These are phyloP conservation scores for Picea engelmannii DNA, from an alignment of 83 land plant genomes.

Conservation along the genomic window DNA sequence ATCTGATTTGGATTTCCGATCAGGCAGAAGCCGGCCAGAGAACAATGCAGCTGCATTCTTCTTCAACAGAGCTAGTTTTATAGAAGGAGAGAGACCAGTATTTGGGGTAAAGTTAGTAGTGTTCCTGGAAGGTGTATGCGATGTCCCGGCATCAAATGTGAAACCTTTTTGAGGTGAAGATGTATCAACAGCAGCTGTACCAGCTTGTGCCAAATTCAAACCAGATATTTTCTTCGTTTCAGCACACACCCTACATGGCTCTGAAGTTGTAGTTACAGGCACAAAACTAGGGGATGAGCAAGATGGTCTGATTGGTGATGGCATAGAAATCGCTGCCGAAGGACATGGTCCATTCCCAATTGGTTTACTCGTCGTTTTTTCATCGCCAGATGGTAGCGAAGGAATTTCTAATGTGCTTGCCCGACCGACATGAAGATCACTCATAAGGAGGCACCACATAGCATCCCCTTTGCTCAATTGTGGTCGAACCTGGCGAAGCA, in stretches of 20 bases:
- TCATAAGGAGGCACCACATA: slow-evolving; percentile 29
- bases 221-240: neutral
- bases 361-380: neutral
- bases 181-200: neutral
- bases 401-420: slow-evolving; percentile 11
- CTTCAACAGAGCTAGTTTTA: neutral
- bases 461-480: slow-evolving; percentile 18
- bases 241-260: slow-evolving; percentile 12
- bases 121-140: neutral
- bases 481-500: slow-evolving; percentile 11
- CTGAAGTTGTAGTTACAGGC: neutral
- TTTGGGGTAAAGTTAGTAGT: neutral
- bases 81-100: neutral
- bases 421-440: slow-evolving; percentile 19
- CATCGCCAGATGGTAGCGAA: neutral
- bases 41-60: slow-evolving; percentile 15
- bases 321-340: neutral
- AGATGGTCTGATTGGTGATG: slow-evolving; percentile 11
- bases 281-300: neutral
- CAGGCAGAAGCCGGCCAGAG: neutral
- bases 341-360: neutral
- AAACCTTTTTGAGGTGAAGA: neutral
- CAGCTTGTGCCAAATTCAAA: neutral
- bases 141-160: slow-evolving; percentile 10
- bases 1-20: slow-evolving; percentile 4